These are phyloP conservation scores for Monilinia aucupariae DNA, from an alignment of 2,329 filamentous ascomycete species.

Conservation along the genomic window DNA sequence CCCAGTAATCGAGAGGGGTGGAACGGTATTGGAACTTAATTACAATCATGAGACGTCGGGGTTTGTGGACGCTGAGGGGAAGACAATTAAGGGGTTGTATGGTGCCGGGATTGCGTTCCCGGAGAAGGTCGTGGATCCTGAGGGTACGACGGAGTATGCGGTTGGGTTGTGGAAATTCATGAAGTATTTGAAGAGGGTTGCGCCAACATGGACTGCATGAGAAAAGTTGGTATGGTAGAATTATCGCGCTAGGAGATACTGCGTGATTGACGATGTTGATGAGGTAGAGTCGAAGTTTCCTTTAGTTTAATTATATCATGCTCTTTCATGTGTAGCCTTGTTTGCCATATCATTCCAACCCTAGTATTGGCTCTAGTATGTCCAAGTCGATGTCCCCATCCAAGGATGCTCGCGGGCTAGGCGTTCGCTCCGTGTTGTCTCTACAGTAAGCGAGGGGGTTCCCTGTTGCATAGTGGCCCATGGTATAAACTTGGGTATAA, in stretches of 20 bases:
- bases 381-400: background rate
- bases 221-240: background rate
- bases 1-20: constrained; percentile 41
- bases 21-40: constrained; percentile 25
- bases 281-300: background rate
- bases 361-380: too few species aligned
- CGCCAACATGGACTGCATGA: constrained; percentile 43
- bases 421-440: background rate
- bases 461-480: background rate
- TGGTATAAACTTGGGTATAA: background rate
- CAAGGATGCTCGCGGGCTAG: background rate
- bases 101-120: constrained; percentile 61
- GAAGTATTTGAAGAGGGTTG: constrained; percentile 52
- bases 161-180: constrained; percentile 64
- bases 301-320: background rate
- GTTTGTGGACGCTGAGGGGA: constrained; percentile 43
- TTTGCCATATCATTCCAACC: too few species aligned
- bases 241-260: background rate
- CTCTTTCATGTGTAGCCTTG: too few species aligned
- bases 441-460: background rate
- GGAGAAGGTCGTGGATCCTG: constrained; percentile 54
- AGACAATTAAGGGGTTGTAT: constrained; percentile 47
- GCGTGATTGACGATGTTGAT: background rate
- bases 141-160: constrained; percentile 55
- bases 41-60: constrained; percentile 39